These are phyloP conservation scores for Gonium pectorale DNA, from an alignment of 139 green algal species.

Conservation along the genomic window DNA sequence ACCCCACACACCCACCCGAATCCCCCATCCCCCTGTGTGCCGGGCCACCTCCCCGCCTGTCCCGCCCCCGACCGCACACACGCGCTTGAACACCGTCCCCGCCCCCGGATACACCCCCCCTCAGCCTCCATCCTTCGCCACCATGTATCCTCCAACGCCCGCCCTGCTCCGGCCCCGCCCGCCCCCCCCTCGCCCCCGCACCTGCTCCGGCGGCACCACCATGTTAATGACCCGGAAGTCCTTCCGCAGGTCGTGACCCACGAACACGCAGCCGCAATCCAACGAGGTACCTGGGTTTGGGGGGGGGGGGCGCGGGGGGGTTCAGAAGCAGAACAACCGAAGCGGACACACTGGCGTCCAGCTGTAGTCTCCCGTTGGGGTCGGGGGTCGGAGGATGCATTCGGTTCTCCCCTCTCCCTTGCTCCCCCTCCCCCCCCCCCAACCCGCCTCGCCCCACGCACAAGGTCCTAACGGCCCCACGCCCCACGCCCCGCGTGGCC, in stretches of 20 bases:
- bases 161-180: not conserved
- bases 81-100: too few species aligned
- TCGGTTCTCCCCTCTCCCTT: not conserved
- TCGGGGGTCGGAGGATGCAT: not conserved
- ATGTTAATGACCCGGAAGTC: constrained; percentile 98
- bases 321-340: too few species aligned
- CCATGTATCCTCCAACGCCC: too few species aligned
- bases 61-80: too few species aligned
- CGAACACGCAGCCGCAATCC: constrained; percentile 89
- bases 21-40: too few species aligned
- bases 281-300: constrained; percentile 87
- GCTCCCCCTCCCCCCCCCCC: too few species aligned
- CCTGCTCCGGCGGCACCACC: constrained; percentile 88
- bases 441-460: not conserved
- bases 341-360: too few species aligned
- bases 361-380: too few species aligned
- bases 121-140: too few species aligned
- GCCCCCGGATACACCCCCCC: too few species aligned
- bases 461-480: not conserved
- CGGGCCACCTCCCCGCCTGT: too few species aligned
- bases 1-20: too few species aligned
- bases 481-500: not conserved
- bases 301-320: not conserved
- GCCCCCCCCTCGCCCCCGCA: constrained; percentile 32
- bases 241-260: constrained; percentile 95